phyloP scores from a whole-genome alignment of 2,329 filamentous ascomycete species.

The Chlorencoelia australis region DNA sequence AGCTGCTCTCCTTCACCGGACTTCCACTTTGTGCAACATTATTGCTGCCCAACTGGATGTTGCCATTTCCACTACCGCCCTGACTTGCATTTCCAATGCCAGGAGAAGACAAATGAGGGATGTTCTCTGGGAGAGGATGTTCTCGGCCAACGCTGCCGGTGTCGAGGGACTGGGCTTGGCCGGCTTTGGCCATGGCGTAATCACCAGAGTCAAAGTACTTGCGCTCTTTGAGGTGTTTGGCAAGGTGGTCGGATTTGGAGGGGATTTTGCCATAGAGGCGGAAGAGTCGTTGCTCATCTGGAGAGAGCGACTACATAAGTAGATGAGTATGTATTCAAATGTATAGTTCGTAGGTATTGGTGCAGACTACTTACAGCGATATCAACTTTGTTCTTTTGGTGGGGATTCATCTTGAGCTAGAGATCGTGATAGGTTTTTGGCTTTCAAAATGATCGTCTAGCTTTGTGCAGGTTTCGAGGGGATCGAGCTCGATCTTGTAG shows the following conservation, averaged over 20 bases:
- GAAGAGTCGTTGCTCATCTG: slow-evolving; percentile 94
- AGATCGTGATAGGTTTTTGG: no score
- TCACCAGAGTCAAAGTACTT: slow-evolving; percentile 98
- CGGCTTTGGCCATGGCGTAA: slow-evolving; percentile 93
- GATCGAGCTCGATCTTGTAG: not conserved
- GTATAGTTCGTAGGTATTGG: slow-evolving; percentile 4
- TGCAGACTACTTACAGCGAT: slow-evolving; percentile 80
- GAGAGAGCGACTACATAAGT: slow-evolving; percentile 72
- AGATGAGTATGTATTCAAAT: no score
- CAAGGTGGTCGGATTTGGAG: slow-evolving; percentile 88
- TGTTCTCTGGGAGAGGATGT: slow-evolving; percentile 91
- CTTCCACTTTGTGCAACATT: slow-evolving; percentile 54
- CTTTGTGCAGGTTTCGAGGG: not conserved
- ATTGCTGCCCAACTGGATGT: slow-evolving; percentile 33
- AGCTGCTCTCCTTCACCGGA: slow-evolving; percentile 85
- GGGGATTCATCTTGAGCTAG: slow-evolving; percentile 68
- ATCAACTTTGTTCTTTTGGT: slow-evolving; percentile 98
- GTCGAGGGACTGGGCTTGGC: slow-evolving; percentile 89
- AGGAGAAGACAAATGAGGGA: slow-evolving; percentile 75
- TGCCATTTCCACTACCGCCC: slow-evolving; percentile 34
- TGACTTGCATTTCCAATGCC: slow-evolving; percentile 30
- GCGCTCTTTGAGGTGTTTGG: slow-evolving; percentile 98
- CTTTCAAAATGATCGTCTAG: no score
- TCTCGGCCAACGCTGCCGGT: slow-evolving; percentile 89
- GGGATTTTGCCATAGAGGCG: slow-evolving; percentile 96